Evolutionary conservation across 2,329 filamentous ascomycete genomes (phyloP).

Genomic region (Alternaria sp.): DNA sequence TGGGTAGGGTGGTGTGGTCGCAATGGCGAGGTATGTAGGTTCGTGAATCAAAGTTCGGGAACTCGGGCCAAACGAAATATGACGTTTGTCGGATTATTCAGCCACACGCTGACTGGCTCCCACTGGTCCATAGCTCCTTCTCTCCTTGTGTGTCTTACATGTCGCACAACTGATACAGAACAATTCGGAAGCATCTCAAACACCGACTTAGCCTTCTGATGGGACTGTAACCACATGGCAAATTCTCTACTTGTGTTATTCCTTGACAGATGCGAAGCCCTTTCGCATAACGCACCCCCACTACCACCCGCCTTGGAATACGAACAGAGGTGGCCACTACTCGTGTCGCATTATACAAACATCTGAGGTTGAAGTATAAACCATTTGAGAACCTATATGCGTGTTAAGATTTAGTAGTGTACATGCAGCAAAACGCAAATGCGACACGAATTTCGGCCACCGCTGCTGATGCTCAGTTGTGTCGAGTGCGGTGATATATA

Average conservation of each 20-base stretch:
- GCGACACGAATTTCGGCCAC: too few species aligned
- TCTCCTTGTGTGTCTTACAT: background rate
- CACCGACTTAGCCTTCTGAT: background rate
- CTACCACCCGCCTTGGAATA: background rate
- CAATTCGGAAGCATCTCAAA: background rate
- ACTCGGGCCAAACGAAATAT: slow-evolving; percentile 22
- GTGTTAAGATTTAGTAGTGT: too few species aligned
- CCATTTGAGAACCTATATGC: background rate
- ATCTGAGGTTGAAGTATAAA: too few species aligned
- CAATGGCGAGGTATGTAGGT: slow-evolving; percentile 19
- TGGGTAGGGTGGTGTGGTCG: slow-evolving; percentile 1
- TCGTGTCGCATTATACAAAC: too few species aligned
- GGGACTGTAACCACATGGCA: background rate
- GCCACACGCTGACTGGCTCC: slow-evolving; percentile 7
- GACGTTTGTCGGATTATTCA: slow-evolving; percentile 26
- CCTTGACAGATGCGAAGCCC: background rate
- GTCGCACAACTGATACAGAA: background rate
- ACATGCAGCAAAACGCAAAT: too few species aligned
- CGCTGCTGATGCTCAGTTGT: too few species aligned
- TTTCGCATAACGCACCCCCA: background rate
- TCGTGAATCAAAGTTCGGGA: slow-evolving; percentile 12
- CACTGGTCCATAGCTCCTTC: background rate
- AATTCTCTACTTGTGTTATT: background rate
- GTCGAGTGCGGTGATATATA: background rate
- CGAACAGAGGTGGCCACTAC: too few species aligned